Evolutionary conservation across 768 basidiomycete species (phyloP), one percentile per base, ranked within the genome.

Genomic region (Boletus rubescentipes): DNA sequence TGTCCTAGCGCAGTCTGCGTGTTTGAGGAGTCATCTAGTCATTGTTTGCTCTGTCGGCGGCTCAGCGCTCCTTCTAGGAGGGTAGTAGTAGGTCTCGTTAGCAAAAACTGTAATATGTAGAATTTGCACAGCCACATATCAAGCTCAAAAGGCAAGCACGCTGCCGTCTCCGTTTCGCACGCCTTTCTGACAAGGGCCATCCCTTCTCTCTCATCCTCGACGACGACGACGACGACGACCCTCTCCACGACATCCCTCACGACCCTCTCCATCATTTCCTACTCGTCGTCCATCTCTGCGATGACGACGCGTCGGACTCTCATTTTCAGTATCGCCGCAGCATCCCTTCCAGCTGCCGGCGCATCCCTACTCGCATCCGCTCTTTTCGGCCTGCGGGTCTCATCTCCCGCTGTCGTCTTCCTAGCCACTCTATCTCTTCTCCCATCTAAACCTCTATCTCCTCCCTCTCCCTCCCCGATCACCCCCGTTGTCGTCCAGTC

Each of bases 401-500:
- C 87, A 34, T 89, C 88, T 37, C 90, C 91, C 38, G 74, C 81
- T 51, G 66, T 89, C 55, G 80, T 90, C 34, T 69, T 87, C 51
- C 72, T 90, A 49, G 69, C 84, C 20, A 75, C 84, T 26, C 63
- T 89, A 50, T 85, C 87, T 54, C 76, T 91, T 39, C 58, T 87
- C 54, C 73, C 77, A 46, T 69, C 76, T 39, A 79, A 75, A 59
- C 76, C 80, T 40, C 66, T 74, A 9, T 65, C 73, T 8, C 80
- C 79, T 2, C 63, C 60, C 9, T 70, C 74, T 18, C 70, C 68
- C 4, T 87, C 85, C 39, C 83, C 83, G 60, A 91, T 93, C 66
- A 89, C 84, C 36, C 73, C 86, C 48, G 89, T 93, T 68, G 83
- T 92, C 71, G 83, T 91, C 66, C 80, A 85, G 51, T 80, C 79